Evolutionary conservation across 768 basidiomycete species (phyloP), one percentile per base, ranked within the genome.

Genomic region (Tephrocybe sp.): DNA sequence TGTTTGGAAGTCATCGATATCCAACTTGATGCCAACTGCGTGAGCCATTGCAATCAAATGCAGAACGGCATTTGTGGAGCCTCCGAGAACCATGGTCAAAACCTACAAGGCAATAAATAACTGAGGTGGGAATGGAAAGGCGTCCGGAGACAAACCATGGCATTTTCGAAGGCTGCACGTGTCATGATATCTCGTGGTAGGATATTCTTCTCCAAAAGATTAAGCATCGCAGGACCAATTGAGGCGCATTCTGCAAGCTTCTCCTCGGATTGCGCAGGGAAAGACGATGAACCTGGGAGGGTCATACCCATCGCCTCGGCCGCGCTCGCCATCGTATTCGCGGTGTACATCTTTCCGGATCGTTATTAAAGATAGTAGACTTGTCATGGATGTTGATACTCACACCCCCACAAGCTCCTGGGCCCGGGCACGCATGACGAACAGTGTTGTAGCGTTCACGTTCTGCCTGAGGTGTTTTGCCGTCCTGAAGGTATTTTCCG

Each of bases 261-360:
- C 64, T 97, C 95, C 44, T 78, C 69, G 56, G 90, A 94, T 64
- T 93, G 87, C 29, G 97, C 97, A 5, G 94, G 94, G 77, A 87
- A 97, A 7, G 93, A 94, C 0, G 94, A 94, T n/a, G 94, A 97
- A 23, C 95, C 95, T 7, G 97, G 91, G 8, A 98, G 71, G 13
- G 92, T 82, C 95, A 99, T 99, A 39, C 97, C 97, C 58, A 99
- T 67, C 1, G 88, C 94, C 70, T 99, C 97, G 36, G 91, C 80
- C 12, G 94, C 92, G 56, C 91, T 93, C 4, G 95, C 92, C 91
- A 99, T 97, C 2, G 97, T 98, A 68, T 98, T 99, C 27, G 92
- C 91, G 4, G 94, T 97, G 67, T 95, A 95, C 93, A 95, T 94
- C 92, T 94, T 64, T 11, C 8, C 37, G 30, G 42, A 15, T 27